Percentiles rank a stretch among this genome's conserved stretches.
phyloP scores from a whole-genome alignment of 1,139 yeast species.

The Tardiomyces digboiensis region DNA sequence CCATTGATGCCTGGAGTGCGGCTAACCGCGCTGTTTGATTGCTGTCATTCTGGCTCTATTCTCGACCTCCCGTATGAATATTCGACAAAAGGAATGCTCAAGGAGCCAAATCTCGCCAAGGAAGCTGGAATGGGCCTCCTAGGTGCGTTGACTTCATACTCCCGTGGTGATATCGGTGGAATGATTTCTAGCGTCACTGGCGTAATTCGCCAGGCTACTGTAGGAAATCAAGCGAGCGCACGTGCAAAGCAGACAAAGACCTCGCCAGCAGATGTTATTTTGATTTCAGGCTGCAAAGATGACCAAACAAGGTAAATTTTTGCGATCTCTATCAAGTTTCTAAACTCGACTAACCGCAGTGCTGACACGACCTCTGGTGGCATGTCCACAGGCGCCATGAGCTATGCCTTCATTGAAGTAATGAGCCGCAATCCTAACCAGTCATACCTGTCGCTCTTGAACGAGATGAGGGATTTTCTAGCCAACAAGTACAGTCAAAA shows the following conservation, averaged over 20 bases:
- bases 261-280: conserved; percentile 82
- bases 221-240: conserved; percentile 32
- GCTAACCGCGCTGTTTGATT: conserved; percentile 81
- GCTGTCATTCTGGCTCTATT: conserved; percentile 92
- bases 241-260: conserved; percentile 49
- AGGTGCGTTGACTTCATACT: conserved; percentile 62
- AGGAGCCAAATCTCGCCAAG: conserved; percentile 81
- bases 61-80: conserved; percentile 84
- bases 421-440: conserved; percentile 61
- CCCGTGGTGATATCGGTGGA: conserved; percentile 57
- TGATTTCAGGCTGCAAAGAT: conserved; percentile 87
- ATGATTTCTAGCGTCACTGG: conserved; percentile 40
- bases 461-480: conserved; percentile 68
- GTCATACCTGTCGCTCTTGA: conserved; percentile 65
- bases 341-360: conserved; percentile 7
- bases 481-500: conserved; percentile 69
- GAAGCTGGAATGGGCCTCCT: conserved; percentile 77
- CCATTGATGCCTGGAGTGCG: conserved; percentile 77
- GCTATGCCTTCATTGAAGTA: conserved; percentile 76
- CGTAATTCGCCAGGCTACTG: conserved; percentile 39
- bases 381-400: conserved; percentile 86
- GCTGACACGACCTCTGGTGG: conserved; percentile 84
- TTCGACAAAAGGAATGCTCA: conserved; percentile 83
- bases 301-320: conserved; percentile 39
- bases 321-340: not conserved